Base-by-base conservation (phyloP, 257 asterid species). In the Oldenlandia corymbosa region DNA sequence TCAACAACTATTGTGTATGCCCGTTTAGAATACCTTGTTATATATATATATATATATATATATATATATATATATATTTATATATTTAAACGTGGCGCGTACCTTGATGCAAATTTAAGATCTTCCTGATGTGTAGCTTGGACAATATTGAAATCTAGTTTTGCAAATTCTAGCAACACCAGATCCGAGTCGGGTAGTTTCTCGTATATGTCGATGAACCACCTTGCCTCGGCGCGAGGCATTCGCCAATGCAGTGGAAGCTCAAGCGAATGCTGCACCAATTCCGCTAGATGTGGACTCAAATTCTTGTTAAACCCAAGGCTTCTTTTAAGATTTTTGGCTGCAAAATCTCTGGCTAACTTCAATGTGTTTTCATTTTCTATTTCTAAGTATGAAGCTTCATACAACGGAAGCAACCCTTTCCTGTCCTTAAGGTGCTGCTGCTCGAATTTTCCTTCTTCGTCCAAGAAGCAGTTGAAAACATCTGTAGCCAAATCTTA, bases 181-280 rank as follows among this genome's bases (percentile, higher is more conserved):
- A 37, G 0, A 5, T 13, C 16, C 11, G 26, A 23, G 20, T 53
- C 13, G 0, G 39, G 5, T 53, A 36, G 14, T 53, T 53, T 27
- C 39, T 53, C 37, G 37, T 32, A 53, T 31, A 53, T 0, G 39
- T 27, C 21, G 31, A 53, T 53, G 59, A 3, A 28, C 59, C 59
- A 53, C 11, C 59, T 53, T 16, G 59, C 41, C 59, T 53, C 59
- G 1, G 26, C 59, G 11, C 59, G 26, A 4, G 59, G 39, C 39
- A 23, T 8, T 16, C 59, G 26, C 59, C 59, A 53, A 2, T 53
- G 59, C 59, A 16, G 16, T 27, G 59, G 59, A 53, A 53, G 59
- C 59, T 53, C 59, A 20, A 53, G 8, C 0, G 59, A 36, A 28
- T 53, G 59, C 9, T 53, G 20, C 39, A 34, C 39, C 9, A 34